phyloP scores from a whole-genome alignment of 2,329 filamentous ascomycete species.

The Albifimbria verrucaria region DNA sequence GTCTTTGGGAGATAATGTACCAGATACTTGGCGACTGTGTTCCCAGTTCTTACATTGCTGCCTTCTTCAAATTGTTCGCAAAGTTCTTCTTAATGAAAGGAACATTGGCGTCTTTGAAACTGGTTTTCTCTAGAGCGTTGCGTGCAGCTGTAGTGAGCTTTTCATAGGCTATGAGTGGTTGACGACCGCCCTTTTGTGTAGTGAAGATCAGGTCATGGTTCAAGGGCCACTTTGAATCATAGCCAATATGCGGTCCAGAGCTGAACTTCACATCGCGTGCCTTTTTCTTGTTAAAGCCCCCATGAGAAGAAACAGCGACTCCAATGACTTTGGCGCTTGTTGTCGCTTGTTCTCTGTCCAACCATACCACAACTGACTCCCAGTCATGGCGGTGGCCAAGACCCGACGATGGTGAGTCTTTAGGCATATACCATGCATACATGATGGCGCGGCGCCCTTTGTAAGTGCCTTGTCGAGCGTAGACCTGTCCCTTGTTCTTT shows the following conservation, averaged over 20 bases:
- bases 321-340: conserved; percentile 28
- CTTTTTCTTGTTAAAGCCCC: conserved; percentile 25
- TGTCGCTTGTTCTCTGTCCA: conserved; percentile 17
- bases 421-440: conserved; percentile 45
- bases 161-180: conserved; percentile 41
- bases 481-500: conserved; percentile 33
- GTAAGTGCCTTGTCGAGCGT: conserved; percentile 27
- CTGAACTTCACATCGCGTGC: conserved; percentile 15
- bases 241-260: conserved; percentile 24
- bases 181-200: conserved; percentile 28
- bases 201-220: conserved; percentile 36
- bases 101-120: conserved; percentile 39
- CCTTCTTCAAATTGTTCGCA: conserved; percentile 13
- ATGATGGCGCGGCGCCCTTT: conserved; percentile 32
- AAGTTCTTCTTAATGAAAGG: conserved; percentile 34
- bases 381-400: conserved; percentile 37
- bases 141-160: conserved; percentile 29
- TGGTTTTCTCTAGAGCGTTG: conserved; percentile 29
- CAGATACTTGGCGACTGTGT: no score
- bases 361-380: conserved; percentile 33
- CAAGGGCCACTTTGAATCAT: conserved; percentile 23
- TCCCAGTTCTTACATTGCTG: conserved; percentile 6
- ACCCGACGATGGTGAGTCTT: conserved; percentile 34
- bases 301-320: conserved; percentile 32
- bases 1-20: no score